phyloP scores from a whole-genome alignment of 768 basidiomycete species.

The Mycena leptocephala region DNA sequence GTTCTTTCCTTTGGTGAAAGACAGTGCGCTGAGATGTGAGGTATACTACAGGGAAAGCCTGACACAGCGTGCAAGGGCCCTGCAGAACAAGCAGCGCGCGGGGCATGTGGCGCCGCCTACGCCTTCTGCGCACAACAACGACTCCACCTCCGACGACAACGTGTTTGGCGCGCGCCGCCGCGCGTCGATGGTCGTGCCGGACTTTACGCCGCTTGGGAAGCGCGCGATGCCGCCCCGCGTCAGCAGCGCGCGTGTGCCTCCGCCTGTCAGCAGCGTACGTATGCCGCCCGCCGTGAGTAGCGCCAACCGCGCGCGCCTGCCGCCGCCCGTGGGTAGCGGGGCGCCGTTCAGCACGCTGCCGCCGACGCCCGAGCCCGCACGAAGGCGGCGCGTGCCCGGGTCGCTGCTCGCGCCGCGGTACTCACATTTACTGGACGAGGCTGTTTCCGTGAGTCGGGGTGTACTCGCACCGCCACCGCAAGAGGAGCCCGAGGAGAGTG shows the following conservation, averaged over 20 bases:
- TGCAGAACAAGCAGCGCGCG: conserved; percentile 73
- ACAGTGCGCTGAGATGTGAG: not conserved
- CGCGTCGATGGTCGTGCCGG: conserved; percentile 61
- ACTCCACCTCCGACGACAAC: conserved; percentile 32
- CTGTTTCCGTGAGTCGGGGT: conserved; percentile 50
- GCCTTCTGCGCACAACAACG: conserved; percentile 32
- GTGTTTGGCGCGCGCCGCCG: conserved; percentile 20
- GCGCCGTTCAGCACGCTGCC: conserved; percentile 51
- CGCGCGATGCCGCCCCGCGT: conserved; percentile 47
- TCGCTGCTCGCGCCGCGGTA: conserved; percentile 70
- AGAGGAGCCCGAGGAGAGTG: not conserved
- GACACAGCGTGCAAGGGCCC: conserved; percentile 65
- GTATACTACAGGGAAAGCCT: conserved; percentile 63
- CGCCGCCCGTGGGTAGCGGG: conserved; percentile 17
- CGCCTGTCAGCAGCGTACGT: conserved; percentile 24
- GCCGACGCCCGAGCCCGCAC: conserved; percentile 29
- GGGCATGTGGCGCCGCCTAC: conserved; percentile 72
- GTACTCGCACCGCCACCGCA: not conserved
- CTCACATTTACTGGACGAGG: conserved; percentile 72
- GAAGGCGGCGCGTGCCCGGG: conserved; percentile 50
- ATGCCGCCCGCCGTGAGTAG: not conserved
- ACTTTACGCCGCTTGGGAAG: conserved; percentile 66
- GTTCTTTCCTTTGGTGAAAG: conserved; percentile 12
- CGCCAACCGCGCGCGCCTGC: conserved; percentile 13
- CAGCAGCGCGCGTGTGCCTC: conserved; percentile 32